These are phyloP conservation scores for Isoetes engelmannii DNA, from an alignment of 83 land plant species.

Conservation along the genomic window DNA sequence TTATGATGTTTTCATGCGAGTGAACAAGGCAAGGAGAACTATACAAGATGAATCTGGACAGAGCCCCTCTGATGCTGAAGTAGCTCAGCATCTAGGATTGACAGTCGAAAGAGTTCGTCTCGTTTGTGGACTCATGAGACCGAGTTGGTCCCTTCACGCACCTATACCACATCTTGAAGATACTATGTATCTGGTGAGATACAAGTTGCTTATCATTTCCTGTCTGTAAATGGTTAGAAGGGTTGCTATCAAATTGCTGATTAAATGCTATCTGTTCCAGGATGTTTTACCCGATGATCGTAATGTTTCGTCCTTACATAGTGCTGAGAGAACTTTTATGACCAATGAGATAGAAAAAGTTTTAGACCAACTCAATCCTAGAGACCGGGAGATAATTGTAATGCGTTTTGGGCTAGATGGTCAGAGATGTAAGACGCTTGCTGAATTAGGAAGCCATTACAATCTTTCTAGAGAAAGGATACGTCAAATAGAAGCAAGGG, in stretches of 20 bases:
- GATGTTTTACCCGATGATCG: too few species aligned
- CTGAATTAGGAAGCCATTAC: conserved; percentile 67
- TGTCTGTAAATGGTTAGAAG: too few species aligned
- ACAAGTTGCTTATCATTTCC: too few species aligned
- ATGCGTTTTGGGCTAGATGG: conserved; percentile 74
- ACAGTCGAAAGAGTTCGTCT: conserved; percentile 30
- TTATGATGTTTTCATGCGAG: conserved; percentile 34
- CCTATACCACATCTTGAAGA: too few species aligned
- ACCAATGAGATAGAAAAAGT: conserved; percentile 51
- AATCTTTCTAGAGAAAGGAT: conserved; percentile 78
- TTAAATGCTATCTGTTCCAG: too few species aligned
- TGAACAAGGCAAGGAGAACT: conserved; percentile 41
- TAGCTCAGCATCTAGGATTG: conserved; percentile 57
- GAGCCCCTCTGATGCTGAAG: conserved; percentile 47
- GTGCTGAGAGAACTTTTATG: too few species aligned
- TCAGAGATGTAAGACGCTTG: conserved; percentile 69
- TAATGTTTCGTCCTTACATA: too few species aligned
- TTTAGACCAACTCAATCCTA: conserved; percentile 46
- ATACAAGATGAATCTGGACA: conserved; percentile 40
- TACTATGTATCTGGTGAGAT: too few species aligned
- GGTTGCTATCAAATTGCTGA: too few species aligned
- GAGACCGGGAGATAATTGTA: conserved; percentile 58
- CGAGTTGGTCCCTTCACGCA: too few species aligned
- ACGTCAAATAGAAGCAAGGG: conserved; percentile 73
- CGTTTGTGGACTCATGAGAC: too few species aligned